phyloP scores from a whole-genome alignment of 441 rosid genomes.

The Hypseocharis bilobata region DNA sequence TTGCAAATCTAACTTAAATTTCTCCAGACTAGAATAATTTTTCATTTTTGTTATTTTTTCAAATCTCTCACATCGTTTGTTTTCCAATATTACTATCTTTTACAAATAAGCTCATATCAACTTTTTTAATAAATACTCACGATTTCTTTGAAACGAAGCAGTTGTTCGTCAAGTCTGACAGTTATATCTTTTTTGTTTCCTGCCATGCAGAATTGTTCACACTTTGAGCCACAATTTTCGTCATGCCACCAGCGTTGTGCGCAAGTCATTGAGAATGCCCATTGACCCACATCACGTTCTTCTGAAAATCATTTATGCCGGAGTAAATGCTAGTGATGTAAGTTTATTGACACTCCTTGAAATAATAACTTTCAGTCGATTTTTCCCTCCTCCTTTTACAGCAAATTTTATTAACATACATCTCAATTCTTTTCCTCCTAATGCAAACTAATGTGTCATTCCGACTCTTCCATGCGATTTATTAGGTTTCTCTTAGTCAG shows the following conservation, averaged over 20 bases:
- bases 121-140: neutral
- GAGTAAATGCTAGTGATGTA: constrained; percentile 99
- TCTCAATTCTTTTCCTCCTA: too few species aligned
- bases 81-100: neutral
- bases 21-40: neutral
- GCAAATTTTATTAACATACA: too few species aligned
- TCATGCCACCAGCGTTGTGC: constrained; percentile 59
- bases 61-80: neutral
- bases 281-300: constrained; percentile 66
- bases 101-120: neutral
- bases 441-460: neutral
- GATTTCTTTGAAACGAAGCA: too few species aligned
- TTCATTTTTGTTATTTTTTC: constrained; percentile 6
- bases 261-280: constrained; percentile 42
- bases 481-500: neutral
- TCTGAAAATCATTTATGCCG: constrained; percentile 76
- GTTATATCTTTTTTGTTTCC: constrained; percentile 22
- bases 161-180: too few species aligned
- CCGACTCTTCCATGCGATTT: neutral
- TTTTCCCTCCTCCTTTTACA: too few species aligned
- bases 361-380: too few species aligned
- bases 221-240: constrained; percentile 80
- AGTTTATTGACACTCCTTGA: constrained; percentile 32
- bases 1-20: constrained; percentile 7
- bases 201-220: constrained; percentile 67